Conservation (phyloP, 345 rosid species). For the Arabidopsis suecica region DNA sequence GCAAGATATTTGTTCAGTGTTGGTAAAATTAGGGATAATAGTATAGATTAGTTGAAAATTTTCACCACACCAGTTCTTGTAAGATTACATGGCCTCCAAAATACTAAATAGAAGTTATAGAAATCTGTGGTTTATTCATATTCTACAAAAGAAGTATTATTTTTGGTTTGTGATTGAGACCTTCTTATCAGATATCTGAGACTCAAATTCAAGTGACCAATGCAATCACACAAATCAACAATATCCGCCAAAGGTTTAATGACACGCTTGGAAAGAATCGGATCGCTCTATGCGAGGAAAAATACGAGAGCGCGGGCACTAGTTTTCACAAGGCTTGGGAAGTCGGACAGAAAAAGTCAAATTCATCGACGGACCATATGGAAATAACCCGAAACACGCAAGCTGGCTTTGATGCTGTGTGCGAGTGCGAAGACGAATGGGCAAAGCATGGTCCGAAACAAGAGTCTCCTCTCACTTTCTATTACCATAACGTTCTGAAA, state of each 20-base stretch:
- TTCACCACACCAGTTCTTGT: neutral
- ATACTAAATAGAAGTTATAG: neutral
- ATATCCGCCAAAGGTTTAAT: neutral
- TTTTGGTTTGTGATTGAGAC: neutral
- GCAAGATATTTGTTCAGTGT: too few relatives aligned
- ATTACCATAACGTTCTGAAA: neutral
- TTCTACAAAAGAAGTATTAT: neutral
- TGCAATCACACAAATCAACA: neutral
- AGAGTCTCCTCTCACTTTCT: neutral
- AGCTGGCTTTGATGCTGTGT: neutral
- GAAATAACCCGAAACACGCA: neutral
- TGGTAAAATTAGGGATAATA: too few relatives aligned
- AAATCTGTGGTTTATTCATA: neutral
- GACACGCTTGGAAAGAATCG: neutral
- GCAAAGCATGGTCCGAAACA: neutral
- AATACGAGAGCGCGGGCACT: neutral
- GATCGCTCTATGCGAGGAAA: neutral
- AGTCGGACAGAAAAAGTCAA: neutral
- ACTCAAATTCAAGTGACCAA: neutral
- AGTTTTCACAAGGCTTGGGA: constrained; percentile 6
- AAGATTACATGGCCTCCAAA: neutral
- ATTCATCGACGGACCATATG: neutral
- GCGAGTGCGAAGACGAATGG: constrained; percentile 4
- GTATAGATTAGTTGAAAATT: neutral
- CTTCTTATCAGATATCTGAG: neutral